Evolutionary conservation across 2,329 filamentous ascomycete species (phyloP).

Genomic region (Neofusicoccum ribis): DNA sequence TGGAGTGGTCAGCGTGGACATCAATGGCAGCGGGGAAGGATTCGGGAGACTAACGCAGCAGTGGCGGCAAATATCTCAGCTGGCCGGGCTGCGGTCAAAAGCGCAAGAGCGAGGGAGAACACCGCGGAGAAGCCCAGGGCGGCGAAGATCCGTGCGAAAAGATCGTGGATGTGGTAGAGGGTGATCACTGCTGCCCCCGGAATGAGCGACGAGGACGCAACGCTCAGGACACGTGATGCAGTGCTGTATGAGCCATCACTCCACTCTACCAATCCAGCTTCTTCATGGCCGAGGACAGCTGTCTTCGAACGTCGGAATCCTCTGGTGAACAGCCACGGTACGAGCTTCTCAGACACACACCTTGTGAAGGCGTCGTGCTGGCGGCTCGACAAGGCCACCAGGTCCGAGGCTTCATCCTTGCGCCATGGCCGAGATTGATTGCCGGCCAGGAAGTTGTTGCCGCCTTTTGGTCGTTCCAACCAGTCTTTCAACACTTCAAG

Average conservation of each 20-base stretch:
- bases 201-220: neutral
- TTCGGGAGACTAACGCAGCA: neutral
- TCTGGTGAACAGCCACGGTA: neutral
- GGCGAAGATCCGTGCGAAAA: neutral
- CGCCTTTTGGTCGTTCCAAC: neutral
- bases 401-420: neutral
- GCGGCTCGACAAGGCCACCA: neutral
- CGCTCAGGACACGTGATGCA: neutral
- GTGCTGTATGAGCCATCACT: neutral
- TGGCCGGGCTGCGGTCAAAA: neutral
- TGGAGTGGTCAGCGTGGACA: neutral
- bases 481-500: neutral
- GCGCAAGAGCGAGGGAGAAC: neutral
- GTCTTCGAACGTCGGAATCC: neutral
- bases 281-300: neutral
- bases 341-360: neutral
- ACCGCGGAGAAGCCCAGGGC: neutral
- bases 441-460: neutral
- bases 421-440: neutral
- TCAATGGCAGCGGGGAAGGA: too few species aligned
- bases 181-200: neutral
- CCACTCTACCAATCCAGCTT: neutral
- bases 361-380: neutral
- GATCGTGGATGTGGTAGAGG: neutral
- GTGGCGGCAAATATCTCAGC: slow-evolving; percentile 11